These are phyloP conservation scores for Dioscorea cayenensis DNA, from an alignment of 116 monocot genomes.

Conservation along the genomic window DNA sequence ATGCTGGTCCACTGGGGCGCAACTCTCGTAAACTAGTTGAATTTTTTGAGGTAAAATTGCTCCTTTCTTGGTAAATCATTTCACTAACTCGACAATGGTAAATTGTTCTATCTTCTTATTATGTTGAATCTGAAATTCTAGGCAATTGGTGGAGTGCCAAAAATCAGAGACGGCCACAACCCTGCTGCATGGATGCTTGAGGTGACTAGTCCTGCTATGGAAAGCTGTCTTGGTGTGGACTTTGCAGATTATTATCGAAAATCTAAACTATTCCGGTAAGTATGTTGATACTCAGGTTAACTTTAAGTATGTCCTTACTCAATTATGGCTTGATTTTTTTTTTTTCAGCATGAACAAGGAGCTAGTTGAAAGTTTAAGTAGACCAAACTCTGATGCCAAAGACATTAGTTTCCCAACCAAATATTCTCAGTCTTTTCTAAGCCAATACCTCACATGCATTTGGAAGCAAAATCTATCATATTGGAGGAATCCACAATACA, in stretches of 20 bases:
- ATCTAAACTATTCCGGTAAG: conserved; percentile 86
- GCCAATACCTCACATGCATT: conserved; percentile 79
- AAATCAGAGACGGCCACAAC: conserved; percentile 90
- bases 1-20: conserved; percentile 88
- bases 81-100: not conserved
- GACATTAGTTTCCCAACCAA: conserved; percentile 89
- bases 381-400: conserved; percentile 54
- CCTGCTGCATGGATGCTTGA: conserved; percentile 99
- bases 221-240: conserved; percentile 65
- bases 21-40: conserved; percentile 79
- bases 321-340: conserved; percentile 1
- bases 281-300: conserved; percentile 1
- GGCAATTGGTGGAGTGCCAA: conserved; percentile 95
- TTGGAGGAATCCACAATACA: conserved; percentile 99
- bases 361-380: conserved; percentile 75
- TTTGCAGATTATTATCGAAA: conserved; percentile 80
- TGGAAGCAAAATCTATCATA: conserved; percentile 99
- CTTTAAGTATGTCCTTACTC: not conserved
- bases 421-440: conserved; percentile 67
- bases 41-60: conserved; percentile 72
- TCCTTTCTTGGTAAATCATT: conserved; percentile 6
- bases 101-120: not conserved
- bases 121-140: conserved; percentile 14
- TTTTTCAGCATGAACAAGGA: conserved; percentile 62
- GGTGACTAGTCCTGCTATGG: conserved; percentile 73